Evolutionary conservation across 495 filamentous ascomycete species (phyloP).

Genomic region (Aspergillus bridgeri): DNA sequence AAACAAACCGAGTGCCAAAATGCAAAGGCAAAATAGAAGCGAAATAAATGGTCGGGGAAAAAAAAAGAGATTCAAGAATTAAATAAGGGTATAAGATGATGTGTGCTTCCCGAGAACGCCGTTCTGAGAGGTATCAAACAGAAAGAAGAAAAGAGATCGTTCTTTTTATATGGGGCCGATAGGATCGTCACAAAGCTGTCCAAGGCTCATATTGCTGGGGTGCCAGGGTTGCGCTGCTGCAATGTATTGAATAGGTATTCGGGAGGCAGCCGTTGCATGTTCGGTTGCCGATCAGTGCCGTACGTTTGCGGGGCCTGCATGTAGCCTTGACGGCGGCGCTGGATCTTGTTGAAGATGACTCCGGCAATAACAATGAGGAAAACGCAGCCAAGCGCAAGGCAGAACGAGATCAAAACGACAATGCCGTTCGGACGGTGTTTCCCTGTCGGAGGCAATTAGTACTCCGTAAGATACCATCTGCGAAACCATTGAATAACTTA

Average conservation of each 20-base stretch:
- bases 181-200: neutral
- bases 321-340: slow-evolving; percentile 84
- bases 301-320: slow-evolving; percentile 71
- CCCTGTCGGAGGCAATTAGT: slow-evolving; percentile 33
- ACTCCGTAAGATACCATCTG: slow-evolving; percentile 6
- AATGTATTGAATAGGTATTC: slow-evolving; percentile 68
- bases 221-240: slow-evolving; percentile 36
- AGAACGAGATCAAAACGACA: slow-evolving; percentile 88
- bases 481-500: slow-evolving; percentile 35
- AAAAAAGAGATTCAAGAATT: slow-evolving; percentile 29
- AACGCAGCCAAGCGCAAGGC: slow-evolving; percentile 79
- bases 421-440: slow-evolving; percentile 74
- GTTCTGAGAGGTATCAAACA: slow-evolving; percentile 24
- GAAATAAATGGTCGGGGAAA: slow-evolving; percentile 7
- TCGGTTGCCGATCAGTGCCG: slow-evolving; percentile 65
- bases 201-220: slow-evolving; percentile 36
- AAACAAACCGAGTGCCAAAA: slow-evolving; percentile 2
- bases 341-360: slow-evolving; percentile 76
- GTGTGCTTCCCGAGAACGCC: slow-evolving; percentile 34
- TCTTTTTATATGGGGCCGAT: neutral
- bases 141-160: slow-evolving; percentile 11
- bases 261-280: slow-evolving; percentile 78
- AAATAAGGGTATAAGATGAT: slow-evolving; percentile 32
- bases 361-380: slow-evolving; percentile 85
- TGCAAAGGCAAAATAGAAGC: slow-evolving; percentile 4